Percentiles rank a stretch among this genome's conserved stretches.
Evolutionary conservation across 306 rosid genomes (phyloP).

Genomic region (Trichosanthes cucumerina): DNA sequence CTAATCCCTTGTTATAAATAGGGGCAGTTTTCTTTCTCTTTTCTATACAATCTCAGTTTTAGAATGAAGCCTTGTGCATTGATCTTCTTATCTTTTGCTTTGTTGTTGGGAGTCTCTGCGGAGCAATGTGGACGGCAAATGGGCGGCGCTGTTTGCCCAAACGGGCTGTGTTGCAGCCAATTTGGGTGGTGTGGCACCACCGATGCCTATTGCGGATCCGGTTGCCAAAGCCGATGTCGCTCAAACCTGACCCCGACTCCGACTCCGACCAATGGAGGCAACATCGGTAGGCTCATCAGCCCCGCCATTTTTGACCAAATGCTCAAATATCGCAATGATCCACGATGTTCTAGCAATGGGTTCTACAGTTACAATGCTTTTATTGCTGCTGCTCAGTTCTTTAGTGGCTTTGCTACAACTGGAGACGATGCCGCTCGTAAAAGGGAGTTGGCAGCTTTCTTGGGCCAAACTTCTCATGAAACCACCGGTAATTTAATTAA

Average conservation of each 20-base stretch:
- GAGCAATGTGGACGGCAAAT: background rate
- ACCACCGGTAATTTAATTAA: constrained; percentile 20
- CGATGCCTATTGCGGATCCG: background rate
- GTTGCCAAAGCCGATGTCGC: constrained; percentile 39
- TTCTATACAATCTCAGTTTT: background rate
- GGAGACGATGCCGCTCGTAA: constrained; percentile 21
- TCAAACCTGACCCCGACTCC: background rate
- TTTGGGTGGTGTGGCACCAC: background rate
- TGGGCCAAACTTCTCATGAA: constrained; percentile 28
- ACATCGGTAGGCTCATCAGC: constrained; percentile 11
- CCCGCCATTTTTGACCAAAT: constrained; percentile 17
- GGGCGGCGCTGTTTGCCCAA: background rate
- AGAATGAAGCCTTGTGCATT: background rate
- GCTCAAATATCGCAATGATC: constrained; percentile 30
- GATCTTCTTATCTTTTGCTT: background rate
- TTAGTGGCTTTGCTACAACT: constrained; percentile 21
- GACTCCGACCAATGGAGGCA: background rate
- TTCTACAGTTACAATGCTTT: constrained; percentile 23
- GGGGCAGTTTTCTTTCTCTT: background rate
- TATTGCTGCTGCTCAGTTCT: constrained; percentile 28
- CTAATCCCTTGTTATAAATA: background rate
- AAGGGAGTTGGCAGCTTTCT: constrained; percentile 30
- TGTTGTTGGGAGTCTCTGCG: background rate
- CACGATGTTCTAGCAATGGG: constrained; percentile 13
- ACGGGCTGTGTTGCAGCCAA: background rate